These are phyloP conservation scores for Colletotrichum simmondsii DNA, from an alignment of 2,329 filamentous ascomycete genomes.

Conservation along the genomic window DNA sequence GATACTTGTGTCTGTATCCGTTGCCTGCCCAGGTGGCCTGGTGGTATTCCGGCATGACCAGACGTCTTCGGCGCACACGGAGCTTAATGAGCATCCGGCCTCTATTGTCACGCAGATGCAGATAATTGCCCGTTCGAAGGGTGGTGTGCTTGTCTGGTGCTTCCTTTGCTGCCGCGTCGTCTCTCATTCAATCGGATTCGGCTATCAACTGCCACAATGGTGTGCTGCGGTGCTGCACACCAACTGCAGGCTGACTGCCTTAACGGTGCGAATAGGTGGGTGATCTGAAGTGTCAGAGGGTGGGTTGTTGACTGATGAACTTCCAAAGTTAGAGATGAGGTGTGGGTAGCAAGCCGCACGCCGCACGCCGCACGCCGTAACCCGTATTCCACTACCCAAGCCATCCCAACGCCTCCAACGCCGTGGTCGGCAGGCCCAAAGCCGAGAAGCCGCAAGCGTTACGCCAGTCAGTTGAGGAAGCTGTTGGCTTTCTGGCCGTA, in stretches of 20 bases:
- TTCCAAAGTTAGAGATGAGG: background rate
- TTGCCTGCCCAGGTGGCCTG: background rate
- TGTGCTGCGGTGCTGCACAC: background rate
- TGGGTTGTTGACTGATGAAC: slow-evolving; percentile 9
- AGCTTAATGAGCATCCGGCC: background rate
- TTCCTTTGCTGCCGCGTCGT: background rate
- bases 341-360: background rate
- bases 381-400: slow-evolving; percentile 12
- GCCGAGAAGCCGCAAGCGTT: slow-evolving; percentile 20
- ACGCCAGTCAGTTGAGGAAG: slow-evolving; percentile 32
- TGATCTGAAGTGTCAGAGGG: background rate
- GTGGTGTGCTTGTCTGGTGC: background rate
- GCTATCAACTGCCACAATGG: slow-evolving; percentile 11
- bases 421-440: slow-evolving; percentile 12
- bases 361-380: background rate
- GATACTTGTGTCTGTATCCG: slow-evolving; percentile 16
- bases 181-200: slow-evolving; percentile 8
- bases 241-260: slow-evolving; percentile 11
- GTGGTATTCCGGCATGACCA: slow-evolving; percentile 3
- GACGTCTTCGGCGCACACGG: slow-evolving; percentile 20
- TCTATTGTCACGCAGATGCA: slow-evolving; percentile 11
- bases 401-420: slow-evolving; percentile 1
- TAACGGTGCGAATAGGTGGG: background rate
- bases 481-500: background rate
- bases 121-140: background rate